phyloP scores from a whole-genome alignment of 1,284 basidiomycete species.

The Moesziomyces sp. region DNA sequence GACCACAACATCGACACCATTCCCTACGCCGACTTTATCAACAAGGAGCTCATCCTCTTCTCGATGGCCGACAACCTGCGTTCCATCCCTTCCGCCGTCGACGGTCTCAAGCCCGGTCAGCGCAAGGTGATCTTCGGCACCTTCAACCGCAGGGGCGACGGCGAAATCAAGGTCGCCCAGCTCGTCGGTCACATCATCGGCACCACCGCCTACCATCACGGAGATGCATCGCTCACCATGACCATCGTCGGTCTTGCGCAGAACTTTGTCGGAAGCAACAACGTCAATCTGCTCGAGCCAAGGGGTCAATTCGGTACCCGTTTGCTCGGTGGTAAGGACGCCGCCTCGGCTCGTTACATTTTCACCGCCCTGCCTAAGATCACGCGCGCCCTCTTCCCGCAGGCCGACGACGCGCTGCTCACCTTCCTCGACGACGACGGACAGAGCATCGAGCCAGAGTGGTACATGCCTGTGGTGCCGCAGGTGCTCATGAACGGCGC shows the following conservation, averaged over 20 bases:
- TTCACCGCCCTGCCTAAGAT: slow-evolving; percentile 85
- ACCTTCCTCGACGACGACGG: slow-evolving; percentile 90
- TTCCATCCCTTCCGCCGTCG: slow-evolving; percentile 85
- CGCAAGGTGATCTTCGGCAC: slow-evolving; percentile 95
- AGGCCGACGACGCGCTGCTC: slow-evolving; percentile 85
- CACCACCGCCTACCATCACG: slow-evolving; percentile 96
- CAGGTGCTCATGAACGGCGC: slow-evolving; percentile 92
- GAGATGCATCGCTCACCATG: slow-evolving; percentile 83
- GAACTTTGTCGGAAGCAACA: slow-evolving; percentile 94
- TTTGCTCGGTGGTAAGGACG: slow-evolving; percentile 71
- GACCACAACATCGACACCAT: slow-evolving; percentile 90
- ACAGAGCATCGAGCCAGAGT: slow-evolving; percentile 89
- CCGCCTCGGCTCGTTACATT: slow-evolving; percentile 96
- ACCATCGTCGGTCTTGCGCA: slow-evolving; percentile 97
- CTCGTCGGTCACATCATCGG: slow-evolving; percentile 94
- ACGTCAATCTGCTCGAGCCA: slow-evolving; percentile 88
- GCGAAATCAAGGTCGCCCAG: slow-evolving; percentile 96
- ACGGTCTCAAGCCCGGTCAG: slow-evolving; percentile 98
- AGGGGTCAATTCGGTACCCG: slow-evolving; percentile 95
- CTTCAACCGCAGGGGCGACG: slow-evolving; percentile 92
- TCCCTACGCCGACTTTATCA: slow-evolving; percentile 93
- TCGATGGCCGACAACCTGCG: slow-evolving; percentile 98
- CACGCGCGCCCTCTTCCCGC: slow-evolving; percentile 83
- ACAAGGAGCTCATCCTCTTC: slow-evolving; percentile 97
- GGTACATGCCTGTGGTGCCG: slow-evolving; percentile 90